phyloP scores from a whole-genome alignment of 257 asterid genomes.

The Fraxinus quadrangulata region DNA sequence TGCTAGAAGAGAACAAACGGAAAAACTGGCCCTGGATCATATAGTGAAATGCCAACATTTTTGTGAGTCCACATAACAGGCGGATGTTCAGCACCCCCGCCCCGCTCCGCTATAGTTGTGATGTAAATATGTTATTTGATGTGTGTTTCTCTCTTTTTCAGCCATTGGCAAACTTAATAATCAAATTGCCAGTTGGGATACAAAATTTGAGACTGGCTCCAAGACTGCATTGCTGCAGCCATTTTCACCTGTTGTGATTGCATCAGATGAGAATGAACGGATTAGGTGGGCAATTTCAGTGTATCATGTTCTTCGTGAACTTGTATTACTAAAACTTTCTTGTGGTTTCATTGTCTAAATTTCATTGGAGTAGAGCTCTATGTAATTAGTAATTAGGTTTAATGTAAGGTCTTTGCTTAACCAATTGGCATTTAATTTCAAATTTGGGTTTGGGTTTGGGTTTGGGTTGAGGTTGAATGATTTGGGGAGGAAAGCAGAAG shows the following conservation, averaged over 20 bases:
- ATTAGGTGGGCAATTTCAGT: slow-evolving; percentile 58
- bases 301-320: slow-evolving; percentile 2
- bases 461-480: not conserved
- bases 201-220: slow-evolving; percentile 87
- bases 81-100: not conserved
- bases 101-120: not conserved
- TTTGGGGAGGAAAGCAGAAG: not conserved
- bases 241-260: slow-evolving; percentile 84
- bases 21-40: slow-evolving; percentile 74
- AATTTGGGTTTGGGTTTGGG: not conserved
- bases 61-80: slow-evolving; percentile 49
- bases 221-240: slow-evolving; percentile 80
- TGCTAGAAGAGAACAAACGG: slow-evolving; percentile 85
- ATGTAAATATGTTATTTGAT: not conserved
- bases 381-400: not conserved
- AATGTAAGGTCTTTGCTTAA: not conserved
- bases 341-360: not conserved
- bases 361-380: slow-evolving; percentile 3
- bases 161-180: slow-evolving; percentile 78
- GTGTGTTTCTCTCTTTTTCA: slow-evolving; percentile 28
- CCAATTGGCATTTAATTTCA: not conserved
- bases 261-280: slow-evolving; percentile 85
- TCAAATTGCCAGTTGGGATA: slow-evolving; percentile 99
- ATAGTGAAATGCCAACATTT: slow-evolving; percentile 88
- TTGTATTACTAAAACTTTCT: not conserved